Conservation (phyloP, 306 rosid species). For the Fagus sylvatica region DNA sequence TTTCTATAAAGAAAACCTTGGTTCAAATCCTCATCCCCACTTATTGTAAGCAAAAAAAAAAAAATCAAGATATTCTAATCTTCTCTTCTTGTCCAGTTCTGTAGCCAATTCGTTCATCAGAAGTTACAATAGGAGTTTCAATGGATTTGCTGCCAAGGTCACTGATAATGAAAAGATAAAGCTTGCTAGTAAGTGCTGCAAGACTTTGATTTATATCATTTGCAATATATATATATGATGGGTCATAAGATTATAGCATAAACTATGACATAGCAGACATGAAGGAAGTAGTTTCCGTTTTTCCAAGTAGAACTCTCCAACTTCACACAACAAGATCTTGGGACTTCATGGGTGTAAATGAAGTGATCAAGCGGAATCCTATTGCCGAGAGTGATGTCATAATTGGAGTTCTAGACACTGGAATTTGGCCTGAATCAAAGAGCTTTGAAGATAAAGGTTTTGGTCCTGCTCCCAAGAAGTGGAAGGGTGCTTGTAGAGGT, state of each 20-base stretch:
- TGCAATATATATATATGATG: too few relatives aligned
- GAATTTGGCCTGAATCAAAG: conserved; percentile 33
- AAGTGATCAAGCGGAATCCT: not conserved
- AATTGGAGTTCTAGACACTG: conserved; percentile 25
- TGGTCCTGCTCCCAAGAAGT: conserved; percentile 23
- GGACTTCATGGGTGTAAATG: conserved; percentile 28
- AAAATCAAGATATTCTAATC: too few relatives aligned
- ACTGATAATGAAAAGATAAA: not conserved
- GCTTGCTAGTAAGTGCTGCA: not conserved
- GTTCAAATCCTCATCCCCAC: too few relatives aligned
- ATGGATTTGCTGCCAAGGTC: conserved; percentile 26
- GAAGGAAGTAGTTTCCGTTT: conserved; percentile 22
- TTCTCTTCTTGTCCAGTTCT: not conserved
- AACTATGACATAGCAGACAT: not conserved
- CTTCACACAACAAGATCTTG: conserved; percentile 26
- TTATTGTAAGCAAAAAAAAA: too few relatives aligned
- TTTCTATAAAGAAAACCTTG: too few relatives aligned
- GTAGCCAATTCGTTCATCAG: not conserved
- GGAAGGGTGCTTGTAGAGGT: conserved; percentile 25
- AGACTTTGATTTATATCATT: not conserved
- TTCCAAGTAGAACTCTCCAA: conserved; percentile 19
- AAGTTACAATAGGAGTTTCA: conserved; percentile 29
- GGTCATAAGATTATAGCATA: too few relatives aligned
- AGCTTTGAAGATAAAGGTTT: conserved; percentile 24
- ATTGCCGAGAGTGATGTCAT: conserved; percentile 7